Conservation (phyloP, 1,139 yeast genomes). For the Hyphopichia fennica region DNA sequence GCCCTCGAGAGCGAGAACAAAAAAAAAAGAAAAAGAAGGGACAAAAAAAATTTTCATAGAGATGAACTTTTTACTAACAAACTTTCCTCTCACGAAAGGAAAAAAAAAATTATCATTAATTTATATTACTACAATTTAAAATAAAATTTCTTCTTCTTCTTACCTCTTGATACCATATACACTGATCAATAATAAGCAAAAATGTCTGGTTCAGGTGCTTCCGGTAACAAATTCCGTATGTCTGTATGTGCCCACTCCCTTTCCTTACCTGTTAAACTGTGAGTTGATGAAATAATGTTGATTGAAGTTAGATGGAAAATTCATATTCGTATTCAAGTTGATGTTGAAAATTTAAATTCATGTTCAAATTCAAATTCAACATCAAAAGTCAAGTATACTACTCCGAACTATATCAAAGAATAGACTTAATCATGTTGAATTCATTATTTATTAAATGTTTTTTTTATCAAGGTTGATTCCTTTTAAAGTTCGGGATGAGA, state of each 20-base stretch:
- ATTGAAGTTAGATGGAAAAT: neutral
- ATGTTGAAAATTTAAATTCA: neutral
- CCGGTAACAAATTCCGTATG: slow-evolving; percentile 99
- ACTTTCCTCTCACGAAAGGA: neutral
- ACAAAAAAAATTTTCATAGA: too few species aligned
- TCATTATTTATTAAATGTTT: too few species aligned
- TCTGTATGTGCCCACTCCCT: slow-evolving; percentile 64
- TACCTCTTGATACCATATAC: slow-evolving; percentile 1
- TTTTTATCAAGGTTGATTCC: too few species aligned
- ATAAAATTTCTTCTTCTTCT: neutral
- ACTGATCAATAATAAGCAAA: slow-evolving; percentile 10
- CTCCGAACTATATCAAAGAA: too few species aligned
- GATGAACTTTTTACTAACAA: too few species aligned
- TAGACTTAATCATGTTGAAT: too few species aligned
- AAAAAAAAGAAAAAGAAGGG: too few species aligned
- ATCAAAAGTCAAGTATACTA: too few species aligned
- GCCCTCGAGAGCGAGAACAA: too few species aligned
- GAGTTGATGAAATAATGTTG: too few species aligned
- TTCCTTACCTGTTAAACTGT: neutral
- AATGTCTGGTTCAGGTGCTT: slow-evolving; percentile 92
- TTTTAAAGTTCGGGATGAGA: too few species aligned
- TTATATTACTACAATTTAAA: neutral
- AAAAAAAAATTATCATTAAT: neutral
- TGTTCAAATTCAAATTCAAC: neutral
- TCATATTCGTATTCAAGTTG: neutral